Conservation (phyloP, 2,329 filamentous ascomycete species). For the Paecilomyces niveus region DNA sequence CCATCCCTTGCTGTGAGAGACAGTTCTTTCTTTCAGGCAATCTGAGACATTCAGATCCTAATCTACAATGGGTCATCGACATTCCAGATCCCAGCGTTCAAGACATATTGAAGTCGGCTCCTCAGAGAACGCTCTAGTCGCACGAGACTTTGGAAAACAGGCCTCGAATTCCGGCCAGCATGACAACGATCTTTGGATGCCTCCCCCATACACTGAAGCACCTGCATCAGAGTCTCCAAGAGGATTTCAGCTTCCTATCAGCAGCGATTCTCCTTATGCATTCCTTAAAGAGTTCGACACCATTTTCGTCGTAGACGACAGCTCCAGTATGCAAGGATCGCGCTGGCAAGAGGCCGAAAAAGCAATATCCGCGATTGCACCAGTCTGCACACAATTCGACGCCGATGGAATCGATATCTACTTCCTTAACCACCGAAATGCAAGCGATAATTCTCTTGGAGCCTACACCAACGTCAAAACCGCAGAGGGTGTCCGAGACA, state of each 20-base stretch:
- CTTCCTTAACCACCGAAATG: slow-evolving; percentile 67
- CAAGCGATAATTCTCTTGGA: slow-evolving; percentile 35
- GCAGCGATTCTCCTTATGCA: slow-evolving; percentile 59
- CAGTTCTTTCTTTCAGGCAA: not conserved
- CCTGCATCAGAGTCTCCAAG: slow-evolving; percentile 17
- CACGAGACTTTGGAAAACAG: slow-evolving; percentile 1
- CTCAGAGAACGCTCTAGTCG: not conserved
- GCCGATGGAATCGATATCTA: slow-evolving; percentile 81
- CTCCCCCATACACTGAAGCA: slow-evolving; percentile 1
- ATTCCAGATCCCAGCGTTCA: not conserved
- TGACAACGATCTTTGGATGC: slow-evolving; percentile 1
- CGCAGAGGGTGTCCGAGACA: slow-evolving; percentile 51
- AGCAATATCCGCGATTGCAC: slow-evolving; percentile 66
- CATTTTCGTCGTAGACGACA: slow-evolving; percentile 85
- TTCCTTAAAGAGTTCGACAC: slow-evolving; percentile 81
- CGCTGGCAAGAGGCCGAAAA: slow-evolving; percentile 68
- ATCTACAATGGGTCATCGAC: not conserved
- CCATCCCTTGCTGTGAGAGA: not conserved
- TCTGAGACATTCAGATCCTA: not conserved
- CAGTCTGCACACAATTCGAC: slow-evolving; percentile 74
- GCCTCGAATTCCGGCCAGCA: not conserved
- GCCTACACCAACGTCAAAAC: slow-evolving; percentile 61
- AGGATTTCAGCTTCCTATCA: slow-evolving; percentile 19
- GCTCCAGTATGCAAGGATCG: slow-evolving; percentile 72
- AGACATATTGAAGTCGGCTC: not conserved